Conservation (phyloP, 805 yeast genomes). For the Priceomyces fermenticarens region DNA sequence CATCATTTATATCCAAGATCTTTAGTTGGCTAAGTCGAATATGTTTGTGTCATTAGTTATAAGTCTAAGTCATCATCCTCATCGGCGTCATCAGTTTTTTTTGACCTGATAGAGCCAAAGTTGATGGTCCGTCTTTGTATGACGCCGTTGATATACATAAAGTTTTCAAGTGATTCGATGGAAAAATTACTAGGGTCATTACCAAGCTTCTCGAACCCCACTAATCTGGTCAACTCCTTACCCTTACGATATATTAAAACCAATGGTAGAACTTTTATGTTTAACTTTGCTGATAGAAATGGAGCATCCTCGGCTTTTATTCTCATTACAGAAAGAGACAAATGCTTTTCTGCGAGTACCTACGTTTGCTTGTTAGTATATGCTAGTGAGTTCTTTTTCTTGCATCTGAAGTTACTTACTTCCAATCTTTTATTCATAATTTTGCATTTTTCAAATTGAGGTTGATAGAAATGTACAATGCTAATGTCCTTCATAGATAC, state of each 20-base stretch:
- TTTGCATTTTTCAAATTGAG: slow-evolving; percentile 57
- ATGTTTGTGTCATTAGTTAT: slow-evolving; percentile 1
- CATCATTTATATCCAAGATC: no score
- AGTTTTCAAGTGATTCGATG: slow-evolving; percentile 46
- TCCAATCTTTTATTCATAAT: slow-evolving; percentile 48
- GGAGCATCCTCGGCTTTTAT: slow-evolving; percentile 67
- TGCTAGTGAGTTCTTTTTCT: not conserved
- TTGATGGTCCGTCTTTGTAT: slow-evolving; percentile 14
- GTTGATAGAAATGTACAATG: slow-evolving; percentile 64
- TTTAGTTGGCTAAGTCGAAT: not conserved
- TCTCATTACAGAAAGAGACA: slow-evolving; percentile 49
- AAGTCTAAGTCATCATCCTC: slow-evolving; percentile 12
- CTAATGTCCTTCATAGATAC: slow-evolving; percentile 42
- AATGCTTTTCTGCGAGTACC: slow-evolving; percentile 55
- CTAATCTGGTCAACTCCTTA: slow-evolving; percentile 52
- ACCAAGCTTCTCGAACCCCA: slow-evolving; percentile 68
- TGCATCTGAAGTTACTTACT: slow-evolving; percentile 4
- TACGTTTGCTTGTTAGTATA: slow-evolving; percentile 10
- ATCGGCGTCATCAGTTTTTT: not conserved
- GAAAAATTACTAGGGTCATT: slow-evolving; percentile 44
- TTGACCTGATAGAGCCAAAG: slow-evolving; percentile 8
- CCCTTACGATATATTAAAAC: slow-evolving; percentile 62
- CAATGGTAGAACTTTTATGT: slow-evolving; percentile 68
- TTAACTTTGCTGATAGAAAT: slow-evolving; percentile 62
- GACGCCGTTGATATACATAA: slow-evolving; percentile 13